phyloP scores from a whole-genome alignment of 2,329 filamentous ascomycete species.

The Phaeosphaeriaceae sp. region DNA sequence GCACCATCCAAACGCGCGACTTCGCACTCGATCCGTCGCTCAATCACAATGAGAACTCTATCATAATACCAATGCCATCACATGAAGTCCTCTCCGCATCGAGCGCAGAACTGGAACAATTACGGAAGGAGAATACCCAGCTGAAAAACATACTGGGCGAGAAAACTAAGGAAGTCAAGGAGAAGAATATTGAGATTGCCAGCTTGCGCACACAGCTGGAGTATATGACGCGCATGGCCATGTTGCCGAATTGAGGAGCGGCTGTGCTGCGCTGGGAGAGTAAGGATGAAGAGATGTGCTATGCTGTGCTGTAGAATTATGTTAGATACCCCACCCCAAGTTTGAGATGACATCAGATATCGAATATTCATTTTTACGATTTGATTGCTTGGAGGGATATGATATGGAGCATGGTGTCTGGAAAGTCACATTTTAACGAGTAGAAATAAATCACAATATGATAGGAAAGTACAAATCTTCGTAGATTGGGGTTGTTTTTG shows the following conservation, averaged over 20 bases:
- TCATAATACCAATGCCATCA: conserved; percentile 17
- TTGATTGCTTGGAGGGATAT: too few relatives aligned
- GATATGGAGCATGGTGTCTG: too few relatives aligned
- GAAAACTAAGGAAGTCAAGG: conserved; percentile 33
- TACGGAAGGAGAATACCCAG: conserved; percentile 31
- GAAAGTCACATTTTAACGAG: too few relatives aligned
- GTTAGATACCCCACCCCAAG: neutral
- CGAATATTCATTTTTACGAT: too few relatives aligned
- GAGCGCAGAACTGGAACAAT: conserved; percentile 22
- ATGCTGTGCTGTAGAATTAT: neutral
- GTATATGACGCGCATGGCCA: conserved; percentile 32
- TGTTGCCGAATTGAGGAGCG: conserved; percentile 6
- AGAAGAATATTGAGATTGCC: conserved; percentile 34
- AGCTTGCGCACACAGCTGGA: conserved; percentile 35
- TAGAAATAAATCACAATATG: too few relatives aligned
- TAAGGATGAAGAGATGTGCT: neutral
- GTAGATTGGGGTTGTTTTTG: too few relatives aligned
- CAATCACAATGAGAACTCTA: conserved; percentile 19
- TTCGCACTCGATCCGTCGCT: conserved; percentile 29
- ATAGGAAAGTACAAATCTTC: too few relatives aligned
- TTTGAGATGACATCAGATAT: neutral
- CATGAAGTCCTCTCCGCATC: neutral
- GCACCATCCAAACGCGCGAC: neutral
- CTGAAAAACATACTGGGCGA: conserved; percentile 25
- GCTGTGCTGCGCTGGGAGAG: neutral